phyloP scores from a whole-genome alignment of 2,329 filamentous ascomycete genomes.

The Fusarium bactridioides region DNA sequence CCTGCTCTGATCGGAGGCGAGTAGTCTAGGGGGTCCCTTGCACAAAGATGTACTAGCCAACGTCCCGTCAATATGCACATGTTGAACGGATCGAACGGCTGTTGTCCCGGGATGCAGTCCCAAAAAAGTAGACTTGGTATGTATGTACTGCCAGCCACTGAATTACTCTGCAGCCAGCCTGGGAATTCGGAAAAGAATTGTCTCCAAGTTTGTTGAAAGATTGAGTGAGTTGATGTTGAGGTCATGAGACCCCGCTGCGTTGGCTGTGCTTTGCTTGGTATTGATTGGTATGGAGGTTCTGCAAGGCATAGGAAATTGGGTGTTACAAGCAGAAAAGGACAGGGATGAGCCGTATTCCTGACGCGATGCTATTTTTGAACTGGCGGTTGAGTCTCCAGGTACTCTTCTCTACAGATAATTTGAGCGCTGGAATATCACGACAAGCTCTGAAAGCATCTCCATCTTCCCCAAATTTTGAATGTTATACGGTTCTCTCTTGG shows the following conservation, averaged over 20 bases:
- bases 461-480: background rate
- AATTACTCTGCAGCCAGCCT: background rate
- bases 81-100: background rate
- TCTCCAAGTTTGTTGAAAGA: background rate
- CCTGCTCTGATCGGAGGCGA: conserved; percentile 23
- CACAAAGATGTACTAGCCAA: too few species aligned
- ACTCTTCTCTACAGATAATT: background rate
- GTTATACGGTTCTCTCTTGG: background rate
- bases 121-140: background rate
- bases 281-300: background rate
- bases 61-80: background rate
- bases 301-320: conserved; percentile 13
- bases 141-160: background rate
- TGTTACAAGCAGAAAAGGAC: background rate
- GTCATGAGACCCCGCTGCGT: conserved; percentile 7
- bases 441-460: too few species aligned
- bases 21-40: background rate
- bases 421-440: too few species aligned
- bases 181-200: background rate
- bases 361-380: conserved; percentile 30
- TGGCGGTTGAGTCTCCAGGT: background rate
- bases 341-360: conserved; percentile 18
- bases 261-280: conserved; percentile 10
- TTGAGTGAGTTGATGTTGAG: background rate
- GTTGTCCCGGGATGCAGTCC: background rate